Evolutionary conservation across 1,139 yeast genomes (phyloP).

Genomic region (Suhomyces yuchorum): DNA sequence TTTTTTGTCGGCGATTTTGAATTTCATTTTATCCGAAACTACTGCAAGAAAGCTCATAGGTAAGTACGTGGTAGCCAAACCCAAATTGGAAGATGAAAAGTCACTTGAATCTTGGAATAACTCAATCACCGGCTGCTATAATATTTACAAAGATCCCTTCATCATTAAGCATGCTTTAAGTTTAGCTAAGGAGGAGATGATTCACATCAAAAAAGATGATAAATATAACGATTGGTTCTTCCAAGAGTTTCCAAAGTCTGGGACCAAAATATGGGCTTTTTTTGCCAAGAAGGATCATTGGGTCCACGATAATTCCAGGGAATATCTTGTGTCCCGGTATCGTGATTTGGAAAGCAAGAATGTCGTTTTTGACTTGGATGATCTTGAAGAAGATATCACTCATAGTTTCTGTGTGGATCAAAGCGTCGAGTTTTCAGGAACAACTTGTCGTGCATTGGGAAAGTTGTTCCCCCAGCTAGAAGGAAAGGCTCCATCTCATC

Average conservation of each 20-base stretch:
- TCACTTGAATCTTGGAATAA: constrained; percentile 34
- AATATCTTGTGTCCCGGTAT: constrained; percentile 41
- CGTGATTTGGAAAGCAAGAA: constrained; percentile 28
- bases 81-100: constrained; percentile 19
- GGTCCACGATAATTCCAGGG: constrained; percentile 55
- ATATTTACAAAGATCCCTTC: constrained; percentile 40
- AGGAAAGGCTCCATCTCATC: neutral
- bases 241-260: constrained; percentile 24
- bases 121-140: constrained; percentile 46
- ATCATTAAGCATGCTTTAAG: constrained; percentile 55
- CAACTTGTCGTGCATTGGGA: constrained; percentile 32
- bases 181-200: constrained; percentile 62
- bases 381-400: constrained; percentile 36
- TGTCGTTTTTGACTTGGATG: constrained; percentile 35
- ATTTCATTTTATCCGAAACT: constrained; percentile 24
- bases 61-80: constrained; percentile 26
- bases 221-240: constrained; percentile 54
- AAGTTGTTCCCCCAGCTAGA: constrained; percentile 3
- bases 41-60: constrained; percentile 26
- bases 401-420: constrained; percentile 63
- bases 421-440: constrained; percentile 51
- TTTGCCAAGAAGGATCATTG: constrained; percentile 63
- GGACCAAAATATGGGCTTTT: constrained; percentile 52
- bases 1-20: constrained; percentile 24
- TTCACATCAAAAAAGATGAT: constrained; percentile 43